Evolutionary conservation across 2,329 filamentous ascomycete genomes (phyloP), one percentile per base, ranked within the genome.

Genomic region (Aspergillus glaucus): DNA sequence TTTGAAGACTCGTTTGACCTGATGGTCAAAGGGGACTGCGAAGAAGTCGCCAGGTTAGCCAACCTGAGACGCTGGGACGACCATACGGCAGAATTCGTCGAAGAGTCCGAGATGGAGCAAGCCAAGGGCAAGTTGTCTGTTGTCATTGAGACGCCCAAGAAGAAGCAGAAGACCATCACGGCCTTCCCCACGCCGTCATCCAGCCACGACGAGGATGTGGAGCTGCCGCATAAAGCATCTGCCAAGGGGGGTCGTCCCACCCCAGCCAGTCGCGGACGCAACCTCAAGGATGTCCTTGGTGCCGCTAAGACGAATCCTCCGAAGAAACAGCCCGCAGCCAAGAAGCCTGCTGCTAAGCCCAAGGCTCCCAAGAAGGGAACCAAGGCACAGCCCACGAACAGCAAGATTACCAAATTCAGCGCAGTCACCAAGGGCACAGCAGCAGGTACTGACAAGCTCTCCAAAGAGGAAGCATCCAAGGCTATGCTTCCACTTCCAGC

Each of bases 1-100:
- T 85, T 97, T 54, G 91, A 92, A 63, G 86, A 94, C 54, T 90
- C 88, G 62, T 98, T 91, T 86, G 93, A 98, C 68, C 72, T 96
- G 51, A 82, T 97, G 15, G 86, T 98, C 32, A 84, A 83, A 55
- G 91, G 89, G 17, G 86, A 87, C 59, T 93, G 88, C 63, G 93
- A 98, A 65, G 84, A 90, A 55, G 86, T 98, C 36, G 93, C 93
- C 17, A 79, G 78, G 44, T 75, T 89, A 36, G 86, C 84, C 14
- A 80, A 80, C 19, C 69, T 84, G 67, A 75, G 75, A 46, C 73
- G 70, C 50, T 84, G 80, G 80, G 71, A 82, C 54, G 79, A 82
- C 49, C 56, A 64, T 44, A 61, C 61, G 6, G 62, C 67, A 7
- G 67, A 70, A 8, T 58, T 69, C 12, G 71, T 71, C 36, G 64